Evolutionary conservation across 2,329 filamentous ascomycete genomes (phyloP).

Genomic region (Arthrinium puccinioides): DNA sequence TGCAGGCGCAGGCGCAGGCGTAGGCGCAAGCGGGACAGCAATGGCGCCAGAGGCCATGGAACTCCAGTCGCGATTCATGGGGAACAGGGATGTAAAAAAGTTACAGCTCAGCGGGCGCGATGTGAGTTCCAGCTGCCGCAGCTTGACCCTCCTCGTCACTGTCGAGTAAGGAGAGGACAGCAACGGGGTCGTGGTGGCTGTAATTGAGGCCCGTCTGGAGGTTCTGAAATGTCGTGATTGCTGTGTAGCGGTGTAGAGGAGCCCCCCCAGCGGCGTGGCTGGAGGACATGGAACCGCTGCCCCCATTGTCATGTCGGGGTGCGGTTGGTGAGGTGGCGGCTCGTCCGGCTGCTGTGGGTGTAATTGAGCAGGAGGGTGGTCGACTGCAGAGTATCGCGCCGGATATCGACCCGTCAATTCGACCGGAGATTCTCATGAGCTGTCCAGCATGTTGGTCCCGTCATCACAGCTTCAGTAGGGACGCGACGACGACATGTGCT

Average conservation of each 20-base stretch:
- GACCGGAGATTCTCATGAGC: slow-evolving; percentile 53
- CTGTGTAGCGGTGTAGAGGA: no score
- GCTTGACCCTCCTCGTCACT: slow-evolving; percentile 11
- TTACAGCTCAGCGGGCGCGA: slow-evolving; percentile 7
- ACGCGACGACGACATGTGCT: slow-evolving; percentile 6
- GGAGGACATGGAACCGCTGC: no score
- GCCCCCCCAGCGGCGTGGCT: no score
- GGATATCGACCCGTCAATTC: slow-evolving; percentile 54
- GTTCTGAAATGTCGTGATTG: no score
- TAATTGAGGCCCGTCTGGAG: background rate
- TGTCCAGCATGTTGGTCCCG: slow-evolving; percentile 32
- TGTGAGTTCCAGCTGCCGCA: no score
- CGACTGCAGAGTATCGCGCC: slow-evolving; percentile 45
- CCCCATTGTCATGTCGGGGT: no score
- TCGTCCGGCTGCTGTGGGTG: no score
- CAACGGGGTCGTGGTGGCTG: background rate
- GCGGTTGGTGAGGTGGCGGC: no score
- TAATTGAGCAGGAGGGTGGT: slow-evolving; percentile 27
- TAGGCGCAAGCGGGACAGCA: no score
- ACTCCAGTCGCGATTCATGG: no score
- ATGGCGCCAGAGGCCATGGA: no score
- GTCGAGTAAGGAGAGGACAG: slow-evolving; percentile 9
- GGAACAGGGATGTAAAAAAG: slow-evolving; percentile 15
- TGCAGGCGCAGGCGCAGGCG: no score
- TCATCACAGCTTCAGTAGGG: slow-evolving; percentile 20